Base-by-base conservation (phyloP, 2,329 filamentous ascomycete genomes). In the Neurospora sp. region DNA sequence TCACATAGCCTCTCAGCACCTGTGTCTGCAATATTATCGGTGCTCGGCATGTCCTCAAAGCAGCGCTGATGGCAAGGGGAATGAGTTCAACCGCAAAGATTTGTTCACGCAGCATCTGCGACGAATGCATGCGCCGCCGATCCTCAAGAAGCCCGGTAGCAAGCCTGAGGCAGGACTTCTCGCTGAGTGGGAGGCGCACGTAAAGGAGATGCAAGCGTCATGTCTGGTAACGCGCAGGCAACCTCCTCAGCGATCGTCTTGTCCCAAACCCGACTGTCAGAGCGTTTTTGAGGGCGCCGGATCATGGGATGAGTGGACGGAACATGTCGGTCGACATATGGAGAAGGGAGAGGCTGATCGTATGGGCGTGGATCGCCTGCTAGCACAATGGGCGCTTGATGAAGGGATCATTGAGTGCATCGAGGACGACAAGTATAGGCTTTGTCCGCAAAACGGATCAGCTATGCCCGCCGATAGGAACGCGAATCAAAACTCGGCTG, bases 21-120 rank as follows among this genome's bases (percentile, higher is more conserved):
- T 99, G 28, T 90, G 88, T 73, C 78, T 90, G 19, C 85, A 86
- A 67, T 90, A 86, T 74, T 90, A 90, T 75, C 84, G 88, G 23
- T 90, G 88, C 73, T 90, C 88, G 0, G 82, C 85, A 1, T 90
- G 88, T 71, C 85, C 87, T 0, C 83, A 84, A 70, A 84, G 80
- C 70, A 82, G 82, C 1, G 79, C 81, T 0, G 86, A 88, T 71
- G 86, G 86, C 40, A 88, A 86, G 73, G 86, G 85, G 4, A 89
- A 88, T 72, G 88, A 90, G 78, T 97, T 97, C 80, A 97, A 97
- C 79, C 90, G 95, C 76, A 97, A 97, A 79, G 95, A 98, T 77
- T 87, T 99, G 13, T 99, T 97, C 79, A 95, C 93, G 0, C 95
- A 98, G 78, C 95, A 99, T 76, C 86, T 97, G 15, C 91, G 94